These are phyloP conservation scores for Yamadazyma blattariae DNA, from an alignment of 1,139 yeast genomes.

Conservation along the genomic window DNA sequence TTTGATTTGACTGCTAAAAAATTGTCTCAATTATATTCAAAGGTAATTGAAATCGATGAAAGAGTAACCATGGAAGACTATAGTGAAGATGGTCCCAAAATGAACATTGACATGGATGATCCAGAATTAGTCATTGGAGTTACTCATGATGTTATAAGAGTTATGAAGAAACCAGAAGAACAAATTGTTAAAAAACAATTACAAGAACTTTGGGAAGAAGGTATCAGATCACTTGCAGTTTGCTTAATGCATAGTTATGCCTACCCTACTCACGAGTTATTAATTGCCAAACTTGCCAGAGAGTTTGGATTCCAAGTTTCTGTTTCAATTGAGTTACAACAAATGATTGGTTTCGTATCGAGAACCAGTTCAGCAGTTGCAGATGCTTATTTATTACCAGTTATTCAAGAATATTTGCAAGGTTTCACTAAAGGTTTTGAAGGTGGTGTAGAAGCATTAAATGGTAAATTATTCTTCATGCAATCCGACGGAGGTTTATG, in stretches of 20 bases:
- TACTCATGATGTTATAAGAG: slow-evolving; percentile 60
- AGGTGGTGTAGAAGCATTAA: slow-evolving; percentile 12
- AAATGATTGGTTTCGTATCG: slow-evolving; percentile 70
- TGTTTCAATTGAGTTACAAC: slow-evolving; percentile 61
- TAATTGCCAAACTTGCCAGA: slow-evolving; percentile 56
- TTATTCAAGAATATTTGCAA: slow-evolving; percentile 56
- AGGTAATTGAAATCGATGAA: slow-evolving; percentile 67
- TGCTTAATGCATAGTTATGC: slow-evolving; percentile 70
- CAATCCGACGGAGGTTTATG: slow-evolving; percentile 60
- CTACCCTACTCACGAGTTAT: slow-evolving; percentile 60
- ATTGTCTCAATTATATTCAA: slow-evolving; percentile 56
- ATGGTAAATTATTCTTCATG: slow-evolving; percentile 50
- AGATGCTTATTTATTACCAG: slow-evolving; percentile 77
- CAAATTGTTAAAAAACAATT: slow-evolving; percentile 36
- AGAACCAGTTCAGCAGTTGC: slow-evolving; percentile 73
- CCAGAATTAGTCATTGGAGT: slow-evolving; percentile 39
- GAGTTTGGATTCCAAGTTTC: slow-evolving; percentile 60
- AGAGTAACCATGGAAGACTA: slow-evolving; percentile 67
- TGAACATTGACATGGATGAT: slow-evolving; percentile 10
- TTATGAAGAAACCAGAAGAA: slow-evolving; percentile 46
- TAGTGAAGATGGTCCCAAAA: slow-evolving; percentile 47
- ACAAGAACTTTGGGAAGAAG: slow-evolving; percentile 43
- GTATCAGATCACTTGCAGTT: slow-evolving; percentile 64
- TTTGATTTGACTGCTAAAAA: slow-evolving; percentile 60
- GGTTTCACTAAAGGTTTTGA: slow-evolving; percentile 60